Percentiles rank a stretch among this genome's conserved stretches.
These are phyloP conservation scores for Globisporangium barbulae DNA, from an alignment of 352 stramenopile species.

Conservation along the genomic window DNA sequence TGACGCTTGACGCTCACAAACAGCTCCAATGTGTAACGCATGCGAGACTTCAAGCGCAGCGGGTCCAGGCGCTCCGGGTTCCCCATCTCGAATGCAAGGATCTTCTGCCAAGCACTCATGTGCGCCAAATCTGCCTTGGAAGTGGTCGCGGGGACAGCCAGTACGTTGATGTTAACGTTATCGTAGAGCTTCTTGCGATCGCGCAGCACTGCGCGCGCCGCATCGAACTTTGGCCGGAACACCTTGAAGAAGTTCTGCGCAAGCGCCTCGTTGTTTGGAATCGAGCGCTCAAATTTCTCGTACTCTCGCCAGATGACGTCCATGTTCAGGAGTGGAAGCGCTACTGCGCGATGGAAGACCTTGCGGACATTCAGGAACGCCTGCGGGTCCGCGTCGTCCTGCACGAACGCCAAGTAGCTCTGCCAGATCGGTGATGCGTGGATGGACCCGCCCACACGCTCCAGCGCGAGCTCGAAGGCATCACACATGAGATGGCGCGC, in stretches of 20 bases:
- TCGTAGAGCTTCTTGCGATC: constrained; percentile 87
- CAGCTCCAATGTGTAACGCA: constrained; percentile 82
- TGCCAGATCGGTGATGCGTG: constrained; percentile 79
- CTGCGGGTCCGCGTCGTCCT: constrained; percentile 70
- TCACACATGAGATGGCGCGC: constrained; percentile 81
- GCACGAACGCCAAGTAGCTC: constrained; percentile 76
- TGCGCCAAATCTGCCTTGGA: constrained; percentile 34
- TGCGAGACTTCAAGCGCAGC: constrained; percentile 69
- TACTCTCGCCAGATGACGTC: constrained; percentile 86
- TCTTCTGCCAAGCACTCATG: constrained; percentile 79
- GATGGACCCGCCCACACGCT: constrained; percentile 81
- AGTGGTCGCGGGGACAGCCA: constrained; percentile 46
- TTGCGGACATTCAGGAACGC: constrained; percentile 79
- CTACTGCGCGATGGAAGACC: constrained; percentile 80
- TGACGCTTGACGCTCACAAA: constrained; percentile 77
- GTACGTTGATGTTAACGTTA: constrained; percentile 61
- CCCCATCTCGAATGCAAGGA: constrained; percentile 67
- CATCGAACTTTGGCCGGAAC: constrained; percentile 82
- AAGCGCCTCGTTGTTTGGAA: constrained; percentile 86
- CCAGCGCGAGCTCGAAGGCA: constrained; percentile 77
- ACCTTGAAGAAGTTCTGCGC: constrained; percentile 89
- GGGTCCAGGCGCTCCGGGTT: constrained; percentile 84
- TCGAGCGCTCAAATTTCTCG: constrained; percentile 84
- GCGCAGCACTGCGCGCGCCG: constrained; percentile 66
- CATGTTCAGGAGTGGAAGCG: constrained; percentile 73